phyloP scores from a whole-genome alignment of 2,329 filamentous ascomycete genomes.

The Colletotrichum sp. region DNA sequence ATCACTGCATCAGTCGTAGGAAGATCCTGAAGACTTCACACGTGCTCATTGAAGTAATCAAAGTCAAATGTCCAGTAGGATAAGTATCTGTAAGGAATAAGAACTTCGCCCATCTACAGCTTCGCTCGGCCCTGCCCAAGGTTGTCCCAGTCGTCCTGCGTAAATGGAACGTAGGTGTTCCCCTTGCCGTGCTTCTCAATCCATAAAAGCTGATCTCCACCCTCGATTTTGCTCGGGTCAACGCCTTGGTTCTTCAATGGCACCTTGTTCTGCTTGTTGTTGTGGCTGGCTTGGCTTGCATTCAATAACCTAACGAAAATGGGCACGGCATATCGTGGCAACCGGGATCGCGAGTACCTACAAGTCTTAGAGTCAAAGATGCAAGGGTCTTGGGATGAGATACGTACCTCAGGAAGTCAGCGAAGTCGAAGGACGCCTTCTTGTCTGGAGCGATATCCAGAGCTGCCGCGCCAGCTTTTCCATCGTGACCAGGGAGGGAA shows the following conservation, averaged over 20 bases:
- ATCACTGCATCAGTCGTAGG: neutral
- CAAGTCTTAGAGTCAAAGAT: neutral
- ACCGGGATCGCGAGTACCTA: conserved; percentile 58
- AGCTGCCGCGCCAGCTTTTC: conserved; percentile 69
- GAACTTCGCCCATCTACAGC: neutral
- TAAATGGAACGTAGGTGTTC: conserved; percentile 64
- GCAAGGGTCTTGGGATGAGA: neutral
- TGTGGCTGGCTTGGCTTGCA: conserved; percentile 65
- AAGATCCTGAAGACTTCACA: neutral
- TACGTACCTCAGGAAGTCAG: conserved; percentile 57
- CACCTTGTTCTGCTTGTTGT: conserved; percentile 81
- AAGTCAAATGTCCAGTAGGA: neutral
- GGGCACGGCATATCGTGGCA: conserved; percentile 78
- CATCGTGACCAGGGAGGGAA: conserved; percentile 68
- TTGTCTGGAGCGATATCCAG: conserved; percentile 59
- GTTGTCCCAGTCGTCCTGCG: conserved; percentile 58
- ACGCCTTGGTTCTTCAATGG: conserved; percentile 52
- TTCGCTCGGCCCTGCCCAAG: conserved; percentile 1
- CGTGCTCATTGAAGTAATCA: neutral
- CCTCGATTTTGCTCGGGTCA: conserved; percentile 19
- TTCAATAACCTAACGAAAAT: conserved; percentile 70
- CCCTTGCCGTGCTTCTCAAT: conserved; percentile 57
- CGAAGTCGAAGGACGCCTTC: conserved; percentile 60
- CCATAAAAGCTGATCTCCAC: conserved; percentile 52
- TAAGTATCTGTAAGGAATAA: neutral